Percentiles rank a stretch among this genome's conserved stretches.
These are phyloP conservation scores for Calonectria fujianensis DNA, from an alignment of 2,329 filamentous ascomycete genomes.

Conservation along the genomic window DNA sequence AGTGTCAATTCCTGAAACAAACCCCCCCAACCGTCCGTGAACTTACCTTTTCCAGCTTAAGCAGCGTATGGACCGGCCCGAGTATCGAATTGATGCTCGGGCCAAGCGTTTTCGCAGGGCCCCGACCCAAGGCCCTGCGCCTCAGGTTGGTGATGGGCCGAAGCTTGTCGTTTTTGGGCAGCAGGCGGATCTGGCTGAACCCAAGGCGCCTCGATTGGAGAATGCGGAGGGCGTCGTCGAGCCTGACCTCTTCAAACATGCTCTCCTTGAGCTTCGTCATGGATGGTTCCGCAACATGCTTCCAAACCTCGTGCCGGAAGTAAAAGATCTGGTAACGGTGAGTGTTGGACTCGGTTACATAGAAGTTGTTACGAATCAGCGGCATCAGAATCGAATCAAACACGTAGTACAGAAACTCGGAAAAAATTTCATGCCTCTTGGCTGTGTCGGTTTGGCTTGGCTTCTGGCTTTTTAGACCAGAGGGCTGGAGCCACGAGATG, in stretches of 20 bases:
- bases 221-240: constrained; percentile 72
- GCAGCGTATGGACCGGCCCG: constrained; percentile 82
- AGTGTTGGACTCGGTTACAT: constrained; percentile 91
- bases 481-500: constrained; percentile 83
- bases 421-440: constrained; percentile 86
- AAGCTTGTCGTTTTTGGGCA: constrained; percentile 86
- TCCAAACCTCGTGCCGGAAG: constrained; percentile 96
- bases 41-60: constrained; percentile 85
- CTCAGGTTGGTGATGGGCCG: constrained; percentile 92
- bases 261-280: constrained; percentile 78
- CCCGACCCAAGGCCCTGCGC: constrained; percentile 73
- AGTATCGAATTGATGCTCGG: constrained; percentile 72
- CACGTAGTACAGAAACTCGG: constrained; percentile 92
- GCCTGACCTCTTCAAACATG: constrained; percentile 87
- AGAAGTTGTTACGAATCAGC: constrained; percentile 90
- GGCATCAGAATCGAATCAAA: constrained; percentile 95
- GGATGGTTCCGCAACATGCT: constrained; percentile 82
- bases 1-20: constrained; percentile 22
- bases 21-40: neutral
- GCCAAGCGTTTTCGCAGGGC: constrained; percentile 78
- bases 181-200: constrained; percentile 84
- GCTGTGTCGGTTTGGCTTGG: constrained; percentile 81
- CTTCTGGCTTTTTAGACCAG: constrained; percentile 69
- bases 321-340: constrained; percentile 91
- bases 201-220: constrained; percentile 80